Evolutionary conservation across 23 red algal species (phyloP), one percentile per base, ranked within the genome.

Genomic region (Chondrus crispus): DNA sequence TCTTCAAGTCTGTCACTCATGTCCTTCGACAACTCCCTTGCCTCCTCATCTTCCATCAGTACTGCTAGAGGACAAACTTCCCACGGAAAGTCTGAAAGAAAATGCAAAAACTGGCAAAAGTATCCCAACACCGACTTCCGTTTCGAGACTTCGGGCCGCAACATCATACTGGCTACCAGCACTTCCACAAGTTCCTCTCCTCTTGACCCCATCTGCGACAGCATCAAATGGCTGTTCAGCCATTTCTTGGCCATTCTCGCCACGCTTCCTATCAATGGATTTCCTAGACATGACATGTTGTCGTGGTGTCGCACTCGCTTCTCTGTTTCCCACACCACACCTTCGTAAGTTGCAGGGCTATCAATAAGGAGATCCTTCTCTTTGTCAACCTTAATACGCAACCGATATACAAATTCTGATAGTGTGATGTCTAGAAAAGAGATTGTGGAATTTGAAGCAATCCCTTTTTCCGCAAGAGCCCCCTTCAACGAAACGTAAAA

Each of bases 41-140:
- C 32, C 16, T 85, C 80, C 22, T 55, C n/a, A 39, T 85, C 44
- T 38, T 55, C 46, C 52, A 94, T 26, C 50, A 60, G 40, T 24
- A 94, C 92, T 5, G 77, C 47, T 2, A 94, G 37, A 37, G 92
- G 92, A 13, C 81, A 85, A 70, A 87, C 92, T 36, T 87, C 92
- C 72, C 82, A 94, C 28, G 92, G 92, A 80, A 88, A 88, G 57
- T 94, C 92, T 29, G 92, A 35, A 19, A 94, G 92, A 7, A 94
- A 44, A 70, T 94, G 84, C 36, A 94, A 72, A 81, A 86, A 94
- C 55, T 82, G 92, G 19, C 92, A 94, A 62, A 94, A 94, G 13
- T 46, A 78, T 58, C 69, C 46, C 44, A 94, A 68, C 36, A 60
- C 82, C 53, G 82, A 94, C 51, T 47, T 79, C 30, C 44, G 70